Evolutionary conservation across 2,329 filamentous ascomycete genomes (phyloP), one percentile per base, ranked within the genome.

Genomic region (Neopestalotiopsis clavispora): DNA sequence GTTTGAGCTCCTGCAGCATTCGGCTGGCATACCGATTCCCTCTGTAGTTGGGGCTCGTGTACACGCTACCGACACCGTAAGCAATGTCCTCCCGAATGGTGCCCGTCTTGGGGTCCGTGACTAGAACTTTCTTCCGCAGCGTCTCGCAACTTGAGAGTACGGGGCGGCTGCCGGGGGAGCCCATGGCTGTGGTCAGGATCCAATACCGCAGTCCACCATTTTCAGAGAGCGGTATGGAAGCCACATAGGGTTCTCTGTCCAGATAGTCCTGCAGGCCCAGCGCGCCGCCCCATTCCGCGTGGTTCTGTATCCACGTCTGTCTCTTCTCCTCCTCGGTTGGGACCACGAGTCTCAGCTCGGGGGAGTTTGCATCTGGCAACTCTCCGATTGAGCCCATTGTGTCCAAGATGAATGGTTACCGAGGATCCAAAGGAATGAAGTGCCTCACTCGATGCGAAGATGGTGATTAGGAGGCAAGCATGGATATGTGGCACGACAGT

Each of bases 51-150:
- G 88, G 86, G 56, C 89, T 86, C 4, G 91, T 94, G 78, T 91
- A 96, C n/a, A 97, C 94, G 70, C 91, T 93, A 14, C 90, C 93
- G 68, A 97, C 87, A 4, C 92, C 94, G 80, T 97, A 91, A 17
- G 89, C 88, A 10, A 89, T 82, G 2, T 86, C 88, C 60, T 93
- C 89, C 67, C 83, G 78, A 17, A 86, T 79, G 59, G 76, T 73
- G 49, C 73, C 71, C 59, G 80, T 80, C 5, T 79, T 75, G 0
- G 76, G 75, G 20, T 72, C 72, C 40, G 83, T 80, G 45, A 87
- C 80, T 3, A 91, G 75, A 4, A 87, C 87, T 38, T 82, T 83
- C 79, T 92, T 92, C 69, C 85, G 85, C 66, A 91, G 82, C 10
- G 87, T 87, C 79, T 93, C 91, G 77, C 90, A 92, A 34, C 87